Conservation (phyloP, 1,284 basidiomycete genomes). For the Trametes sp. region DNA sequence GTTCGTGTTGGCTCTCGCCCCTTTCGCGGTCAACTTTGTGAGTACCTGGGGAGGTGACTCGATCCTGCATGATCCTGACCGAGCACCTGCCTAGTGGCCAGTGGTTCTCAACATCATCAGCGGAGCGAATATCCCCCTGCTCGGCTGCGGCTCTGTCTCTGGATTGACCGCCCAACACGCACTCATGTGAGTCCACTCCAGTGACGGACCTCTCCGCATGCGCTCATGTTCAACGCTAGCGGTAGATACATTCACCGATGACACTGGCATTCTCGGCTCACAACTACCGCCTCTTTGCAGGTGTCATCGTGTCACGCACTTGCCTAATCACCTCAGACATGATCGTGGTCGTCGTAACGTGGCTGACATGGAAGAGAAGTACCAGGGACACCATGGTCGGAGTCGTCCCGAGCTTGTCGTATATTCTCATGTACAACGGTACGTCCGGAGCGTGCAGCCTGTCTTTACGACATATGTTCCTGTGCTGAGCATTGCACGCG, state of each 20-base stretch:
- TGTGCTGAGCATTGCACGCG: too few species aligned
- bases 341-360: constrained; percentile 4
- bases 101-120: not conserved
- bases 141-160: not conserved
- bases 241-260: not conserved
- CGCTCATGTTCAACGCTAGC: not conserved
- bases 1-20: not conserved
- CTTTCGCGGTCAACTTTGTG: not conserved
- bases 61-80: too few species aligned
- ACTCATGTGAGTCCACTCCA: not conserved
- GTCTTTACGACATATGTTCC: not conserved
- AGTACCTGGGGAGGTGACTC: not conserved
- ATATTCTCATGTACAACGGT: not conserved
- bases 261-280: too few species aligned
- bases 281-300: too few species aligned
- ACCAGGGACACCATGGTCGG: not conserved
- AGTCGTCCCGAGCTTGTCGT: not conserved
- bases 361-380: not conserved
- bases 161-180: not conserved
- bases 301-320: not conserved
- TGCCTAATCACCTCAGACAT: constrained; percentile 8
- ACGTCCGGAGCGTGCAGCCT: too few species aligned
- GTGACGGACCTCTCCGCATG: too few species aligned
- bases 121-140: not conserved
- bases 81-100: not conserved